Evolutionary conservation across 805 yeast genomes (phyloP), one percentile per base, ranked within the genome.

Genomic region (Pichia eremophila): DNA sequence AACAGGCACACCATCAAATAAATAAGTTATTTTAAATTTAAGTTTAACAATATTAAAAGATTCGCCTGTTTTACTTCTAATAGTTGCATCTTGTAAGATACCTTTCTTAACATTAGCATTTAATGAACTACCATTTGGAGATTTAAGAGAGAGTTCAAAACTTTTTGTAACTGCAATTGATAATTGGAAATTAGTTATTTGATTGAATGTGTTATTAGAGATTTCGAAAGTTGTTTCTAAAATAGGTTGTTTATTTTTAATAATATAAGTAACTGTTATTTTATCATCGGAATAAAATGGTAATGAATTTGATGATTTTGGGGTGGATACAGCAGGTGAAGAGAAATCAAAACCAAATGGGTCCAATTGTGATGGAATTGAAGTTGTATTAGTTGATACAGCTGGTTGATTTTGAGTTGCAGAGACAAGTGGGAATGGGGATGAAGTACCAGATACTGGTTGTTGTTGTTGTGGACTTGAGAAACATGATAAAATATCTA

Each of bases 11-110:
- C 80, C 78, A 47, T 74, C 75, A 11, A 72, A 57, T 9, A 56
- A 55, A 61, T 78, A 87, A 48, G 75, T 73, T 18, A 76, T 71
- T 61, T 82, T 85, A 91, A 91, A 87, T 62, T 86, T 84, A 45
- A 88, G 70, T 64, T 84, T 86, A 54, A 84, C 44, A 12, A 18
- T 32, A 25, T 43, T 39, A 39, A 46, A 51, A 38, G 37, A 14
- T 42, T 53, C 42, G 15, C 57, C 53, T 28, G 49, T 47, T 45
- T 53, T 54, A 46, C 52, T 54, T 41, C 48, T 50, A 44, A 63
- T 54, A 29, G 47, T 50, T 19, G 56, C 59, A 18, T 48, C 51
- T 47, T 63, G 67, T 7, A 56, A 54, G 32, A 64, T 55, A 4
- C 60, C 59, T 35, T 56, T 54, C 4, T 52, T 39, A 10, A 53